These are phyloP conservation scores for Russula emetica DNA, from an alignment of 768 basidiomycete genomes.

Conservation along the genomic window DNA sequence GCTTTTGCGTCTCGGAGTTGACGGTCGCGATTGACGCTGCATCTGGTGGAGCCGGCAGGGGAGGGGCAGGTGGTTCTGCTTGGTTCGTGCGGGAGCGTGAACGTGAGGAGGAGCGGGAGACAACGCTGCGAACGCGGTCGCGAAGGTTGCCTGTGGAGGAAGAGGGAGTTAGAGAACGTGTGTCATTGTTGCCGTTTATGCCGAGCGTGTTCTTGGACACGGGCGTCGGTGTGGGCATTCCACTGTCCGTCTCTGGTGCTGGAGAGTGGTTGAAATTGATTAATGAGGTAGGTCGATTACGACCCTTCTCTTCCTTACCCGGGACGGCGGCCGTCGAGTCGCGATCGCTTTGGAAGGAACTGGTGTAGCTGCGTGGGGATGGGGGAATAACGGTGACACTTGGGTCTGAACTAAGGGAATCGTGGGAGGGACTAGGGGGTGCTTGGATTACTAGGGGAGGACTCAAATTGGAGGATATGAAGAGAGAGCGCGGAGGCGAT, in stretches of 20 bases:
- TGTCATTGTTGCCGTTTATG: neutral
- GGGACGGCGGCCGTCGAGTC: slow-evolving; percentile 11
- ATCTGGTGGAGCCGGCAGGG: neutral
- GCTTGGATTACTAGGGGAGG: neutral
- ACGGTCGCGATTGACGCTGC: neutral
- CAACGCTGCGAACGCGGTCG: slow-evolving; percentile 21
- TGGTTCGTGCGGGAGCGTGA: slow-evolving; percentile 11
- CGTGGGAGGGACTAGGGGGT: slow-evolving; percentile 8
- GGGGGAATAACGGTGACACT: slow-evolving; percentile 37
- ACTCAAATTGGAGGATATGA: neutral
- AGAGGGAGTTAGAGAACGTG: slow-evolving; percentile 19
- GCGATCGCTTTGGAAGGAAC: slow-evolving; percentile 27
- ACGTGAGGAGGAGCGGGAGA: slow-evolving; percentile 22
- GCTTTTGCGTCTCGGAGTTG: neutral
- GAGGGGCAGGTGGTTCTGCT: neutral
- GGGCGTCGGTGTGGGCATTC: slow-evolving; percentile 25
- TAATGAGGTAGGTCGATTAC: slow-evolving; percentile 21
- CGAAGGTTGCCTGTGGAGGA: slow-evolving; percentile 27
- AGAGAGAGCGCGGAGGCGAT: slow-evolving; percentile 4
- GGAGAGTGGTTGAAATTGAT: slow-evolving; percentile 19
- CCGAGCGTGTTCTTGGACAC: slow-evolving; percentile 4
- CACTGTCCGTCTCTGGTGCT: neutral
- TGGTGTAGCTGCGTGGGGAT: slow-evolving; percentile 31
- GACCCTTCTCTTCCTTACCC: slow-evolving; percentile 15
- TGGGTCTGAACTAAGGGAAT: slow-evolving; percentile 30